Percentiles rank a stretch among this genome's conserved stretches.
Evolutionary conservation across 108 stramenopile genomes (phyloP).

Genomic region (Poteriospumella lacustris): DNA sequence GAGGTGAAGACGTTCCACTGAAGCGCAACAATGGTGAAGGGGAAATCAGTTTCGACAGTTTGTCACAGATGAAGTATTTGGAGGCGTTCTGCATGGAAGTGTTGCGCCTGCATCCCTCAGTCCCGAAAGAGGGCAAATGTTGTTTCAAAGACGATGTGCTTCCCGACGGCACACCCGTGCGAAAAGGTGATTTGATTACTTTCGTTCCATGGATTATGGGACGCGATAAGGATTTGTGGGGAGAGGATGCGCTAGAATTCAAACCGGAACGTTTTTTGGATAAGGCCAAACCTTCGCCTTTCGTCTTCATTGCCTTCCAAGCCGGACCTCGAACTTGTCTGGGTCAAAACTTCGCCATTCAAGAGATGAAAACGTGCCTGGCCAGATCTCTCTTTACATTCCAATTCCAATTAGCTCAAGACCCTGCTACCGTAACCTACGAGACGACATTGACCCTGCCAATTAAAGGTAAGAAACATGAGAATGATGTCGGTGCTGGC

Average conservation of each 20-base stretch:
- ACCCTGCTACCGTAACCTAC: neutral
- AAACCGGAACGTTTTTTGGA: conserved; percentile 52
- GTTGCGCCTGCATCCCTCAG: conserved; percentile 54
- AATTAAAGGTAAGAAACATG: neutral
- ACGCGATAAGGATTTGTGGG: conserved; percentile 44
- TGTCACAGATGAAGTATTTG: conserved; percentile 40
- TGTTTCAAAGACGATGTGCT: conserved; percentile 43
- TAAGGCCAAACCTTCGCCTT: conserved; percentile 30
- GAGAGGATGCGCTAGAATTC: conserved; percentile 41
- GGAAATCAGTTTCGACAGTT: neutral
- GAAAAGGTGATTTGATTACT: conserved; percentile 35
- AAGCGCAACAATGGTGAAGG: conserved; percentile 15
- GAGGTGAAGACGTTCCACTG: neutral
- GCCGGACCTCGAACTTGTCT: conserved; percentile 48
- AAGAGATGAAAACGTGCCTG: conserved; percentile 39
- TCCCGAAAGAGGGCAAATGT: conserved; percentile 46
- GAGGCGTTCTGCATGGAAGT: conserved; percentile 47
- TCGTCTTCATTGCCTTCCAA: conserved; percentile 34
- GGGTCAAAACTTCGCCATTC: conserved; percentile 41
- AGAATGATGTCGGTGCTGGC: no score
- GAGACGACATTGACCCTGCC: neutral
- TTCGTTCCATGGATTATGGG: conserved; percentile 46
- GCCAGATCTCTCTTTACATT: neutral
- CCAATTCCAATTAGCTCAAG: neutral
- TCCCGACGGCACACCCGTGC: conserved; percentile 55